A percentile compares a stretch with the other conserved stretches of the same genome.
phyloP scores from a whole-genome alignment of 139 green algal species.

The Auxenochlorella protothecoides region DNA sequence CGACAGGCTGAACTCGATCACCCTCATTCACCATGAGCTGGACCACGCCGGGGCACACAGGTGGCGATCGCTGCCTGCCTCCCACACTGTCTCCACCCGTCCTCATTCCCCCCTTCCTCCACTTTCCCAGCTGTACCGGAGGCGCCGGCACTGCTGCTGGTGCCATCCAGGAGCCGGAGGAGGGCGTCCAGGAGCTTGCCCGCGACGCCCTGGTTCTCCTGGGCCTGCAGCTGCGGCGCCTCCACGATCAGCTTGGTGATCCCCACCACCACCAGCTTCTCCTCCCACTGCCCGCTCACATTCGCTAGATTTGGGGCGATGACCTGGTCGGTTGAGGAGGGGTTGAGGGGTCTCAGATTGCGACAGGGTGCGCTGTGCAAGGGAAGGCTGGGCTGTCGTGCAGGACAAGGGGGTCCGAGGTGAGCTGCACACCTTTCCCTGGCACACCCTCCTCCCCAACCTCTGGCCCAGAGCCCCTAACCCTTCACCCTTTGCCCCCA shows the following conservation, averaged over 20 bases:
- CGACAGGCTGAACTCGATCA: too few relatives aligned
- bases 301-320: not conserved
- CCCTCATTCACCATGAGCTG: too few relatives aligned
- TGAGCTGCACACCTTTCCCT: not conserved
- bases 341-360: not conserved
- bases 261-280: constrained; percentile 71
- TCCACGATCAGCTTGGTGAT: constrained; percentile 56
- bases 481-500: too few relatives aligned
- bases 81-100: too few relatives aligned
- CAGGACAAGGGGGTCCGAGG: too few relatives aligned
- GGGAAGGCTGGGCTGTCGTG: not conserved
- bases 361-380: not conserved
- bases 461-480: not conserved
- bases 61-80: not conserved
- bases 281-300: constrained; percentile 48
- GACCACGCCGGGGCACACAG: constrained; percentile 19
- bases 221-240: constrained; percentile 21
- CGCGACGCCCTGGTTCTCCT: constrained; percentile 3
- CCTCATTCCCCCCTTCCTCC: too few relatives aligned
- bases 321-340: not conserved
- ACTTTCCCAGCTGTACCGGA: too few relatives aligned
- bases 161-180: too few relatives aligned
- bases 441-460: not conserved
- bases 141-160: too few relatives aligned
- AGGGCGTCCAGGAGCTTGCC: not conserved